These are phyloP conservation scores for Tranzscheliella williamsii DNA, from an alignment of 1,284 basidiomycete species.

Conservation along the genomic window DNA sequence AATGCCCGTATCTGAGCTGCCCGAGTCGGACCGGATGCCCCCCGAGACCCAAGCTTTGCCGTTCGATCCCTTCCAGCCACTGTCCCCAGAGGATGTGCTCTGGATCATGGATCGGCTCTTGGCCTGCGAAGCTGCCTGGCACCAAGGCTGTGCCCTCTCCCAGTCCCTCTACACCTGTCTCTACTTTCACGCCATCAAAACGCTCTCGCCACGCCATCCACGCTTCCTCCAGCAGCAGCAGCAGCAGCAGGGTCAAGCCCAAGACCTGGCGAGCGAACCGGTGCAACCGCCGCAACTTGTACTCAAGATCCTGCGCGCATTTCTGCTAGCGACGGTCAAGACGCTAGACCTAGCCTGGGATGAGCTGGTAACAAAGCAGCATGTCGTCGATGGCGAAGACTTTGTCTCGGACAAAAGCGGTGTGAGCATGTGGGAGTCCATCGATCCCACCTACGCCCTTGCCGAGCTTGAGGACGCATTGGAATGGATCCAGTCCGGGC, in stretches of 20 bases:
- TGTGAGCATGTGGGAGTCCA: slow-evolving; percentile 73
- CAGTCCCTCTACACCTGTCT: slow-evolving; percentile 83
- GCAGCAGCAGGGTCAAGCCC: too few species aligned
- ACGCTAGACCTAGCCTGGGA: slow-evolving; percentile 80
- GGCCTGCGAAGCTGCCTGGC: slow-evolving; percentile 85
- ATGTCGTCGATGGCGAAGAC: slow-evolving; percentile 68
- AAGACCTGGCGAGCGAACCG: slow-evolving; percentile 60
- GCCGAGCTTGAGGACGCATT: slow-evolving; percentile 69
- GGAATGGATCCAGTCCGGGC: slow-evolving; percentile 63
- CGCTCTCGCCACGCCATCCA: slow-evolving; percentile 47
- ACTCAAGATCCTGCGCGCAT: slow-evolving; percentile 73
- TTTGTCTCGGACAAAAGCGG: slow-evolving; percentile 85
- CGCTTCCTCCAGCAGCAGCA: too few species aligned
- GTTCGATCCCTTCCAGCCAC: slow-evolving; percentile 71
- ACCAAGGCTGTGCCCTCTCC: slow-evolving; percentile 77
- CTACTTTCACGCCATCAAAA: slow-evolving; percentile 72
- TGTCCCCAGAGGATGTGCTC: slow-evolving; percentile 76
- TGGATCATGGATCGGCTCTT: slow-evolving; percentile 82
- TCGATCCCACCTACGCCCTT: slow-evolving; percentile 69
- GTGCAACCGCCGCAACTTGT: slow-evolving; percentile 64
- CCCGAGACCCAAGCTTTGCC: slow-evolving; percentile 50
- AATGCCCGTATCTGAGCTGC: slow-evolving; percentile 37
- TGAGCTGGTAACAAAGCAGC: slow-evolving; percentile 65
- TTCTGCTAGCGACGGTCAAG: slow-evolving; percentile 76
- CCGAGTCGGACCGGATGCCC: slow-evolving; percentile 62